Conservation (phyloP, 2,329 filamentous ascomycete species). For the Talaromyces rugulosus region DNA sequence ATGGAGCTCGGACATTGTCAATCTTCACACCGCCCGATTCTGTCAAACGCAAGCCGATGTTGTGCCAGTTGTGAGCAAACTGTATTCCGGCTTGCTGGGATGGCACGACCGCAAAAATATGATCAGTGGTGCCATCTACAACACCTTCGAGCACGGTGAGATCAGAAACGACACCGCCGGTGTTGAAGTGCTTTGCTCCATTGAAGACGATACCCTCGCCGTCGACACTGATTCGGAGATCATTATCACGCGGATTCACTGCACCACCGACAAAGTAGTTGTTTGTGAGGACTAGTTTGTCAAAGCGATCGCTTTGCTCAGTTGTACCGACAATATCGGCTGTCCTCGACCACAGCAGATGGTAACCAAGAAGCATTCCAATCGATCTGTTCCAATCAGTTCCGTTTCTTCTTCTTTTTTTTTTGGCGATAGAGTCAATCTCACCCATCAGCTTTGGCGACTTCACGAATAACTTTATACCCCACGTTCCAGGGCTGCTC, state of each 20-base stretch:
- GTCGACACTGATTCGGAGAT: slow-evolving; percentile 53
- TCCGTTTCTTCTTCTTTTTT: neutral
- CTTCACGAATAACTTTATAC: slow-evolving; percentile 58
- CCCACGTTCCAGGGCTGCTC: slow-evolving; percentile 52
- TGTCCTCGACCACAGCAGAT: slow-evolving; percentile 60
- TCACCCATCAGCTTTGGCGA: slow-evolving; percentile 61
- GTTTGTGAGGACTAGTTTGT: slow-evolving; percentile 57
- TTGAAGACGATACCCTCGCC: slow-evolving; percentile 57
- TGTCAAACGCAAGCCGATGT: slow-evolving; percentile 59
- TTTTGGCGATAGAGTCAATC: neutral
- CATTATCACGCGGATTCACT: slow-evolving; percentile 62
- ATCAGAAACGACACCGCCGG: slow-evolving; percentile 63
- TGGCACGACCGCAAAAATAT: slow-evolving; percentile 60
- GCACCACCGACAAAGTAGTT: slow-evolving; percentile 65
- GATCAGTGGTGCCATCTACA: slow-evolving; percentile 53
- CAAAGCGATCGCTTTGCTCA: slow-evolving; percentile 55
- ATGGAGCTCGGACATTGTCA: slow-evolving; percentile 53
- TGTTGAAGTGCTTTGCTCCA: slow-evolving; percentile 64
- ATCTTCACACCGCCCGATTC: slow-evolving; percentile 63
- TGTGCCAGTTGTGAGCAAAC: slow-evolving; percentile 58
- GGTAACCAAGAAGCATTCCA: slow-evolving; percentile 63
- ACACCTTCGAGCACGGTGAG: slow-evolving; percentile 63
- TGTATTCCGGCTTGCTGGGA: slow-evolving; percentile 56
- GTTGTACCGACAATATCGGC: slow-evolving; percentile 57
- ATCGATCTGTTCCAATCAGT: slow-evolving; percentile 41